Conservation (phyloP, 306 rosid species). For the Neltuma alba region DNA sequence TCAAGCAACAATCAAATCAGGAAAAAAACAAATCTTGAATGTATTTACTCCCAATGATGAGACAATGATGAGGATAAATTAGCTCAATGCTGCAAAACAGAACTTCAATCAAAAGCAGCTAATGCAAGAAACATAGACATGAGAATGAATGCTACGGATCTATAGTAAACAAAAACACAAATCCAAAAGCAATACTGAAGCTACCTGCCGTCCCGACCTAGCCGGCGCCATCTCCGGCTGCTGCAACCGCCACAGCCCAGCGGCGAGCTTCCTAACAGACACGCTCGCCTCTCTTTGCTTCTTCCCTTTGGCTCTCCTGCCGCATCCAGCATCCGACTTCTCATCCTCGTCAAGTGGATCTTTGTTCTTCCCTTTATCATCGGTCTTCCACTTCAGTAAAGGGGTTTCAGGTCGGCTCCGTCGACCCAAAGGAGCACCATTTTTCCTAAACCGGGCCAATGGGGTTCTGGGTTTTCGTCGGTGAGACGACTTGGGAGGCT, state of each 20-base stretch:
- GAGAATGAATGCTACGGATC: constrained; percentile 37
- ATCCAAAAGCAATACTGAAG: neutral
- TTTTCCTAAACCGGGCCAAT: constrained; percentile 42
- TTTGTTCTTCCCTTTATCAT: constrained; percentile 21
- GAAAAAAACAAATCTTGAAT: constrained; percentile 6
- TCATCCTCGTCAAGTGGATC: constrained; percentile 44
- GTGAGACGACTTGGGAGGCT: constrained; percentile 22
- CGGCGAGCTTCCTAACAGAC: constrained; percentile 91
- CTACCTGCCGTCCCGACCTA: constrained; percentile 29
- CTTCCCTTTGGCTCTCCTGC: constrained; percentile 47
- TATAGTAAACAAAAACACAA: neutral
- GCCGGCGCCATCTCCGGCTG: constrained; percentile 52
- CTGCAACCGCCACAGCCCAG: constrained; percentile 85
- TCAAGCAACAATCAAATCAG: constrained; percentile 35
- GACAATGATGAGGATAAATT: constrained; percentile 20
- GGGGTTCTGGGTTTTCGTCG: constrained; percentile 47
- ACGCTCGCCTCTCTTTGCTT: constrained; percentile 45
- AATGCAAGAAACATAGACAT: constrained; percentile 29
- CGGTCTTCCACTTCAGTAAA: constrained; percentile 66
- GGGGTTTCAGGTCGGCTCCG: constrained; percentile 91
- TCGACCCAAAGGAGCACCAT: constrained; percentile 44
- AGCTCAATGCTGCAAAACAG: constrained; percentile 35
- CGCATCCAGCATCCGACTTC: constrained; percentile 34
- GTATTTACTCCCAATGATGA: constrained; percentile 22
- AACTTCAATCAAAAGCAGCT: constrained; percentile 22